Percentiles rank a stretch among this genome's conserved stretches.
phyloP scores from a whole-genome alignment of 768 basidiomycete species.

The Auricularia auricula-judae region DNA sequence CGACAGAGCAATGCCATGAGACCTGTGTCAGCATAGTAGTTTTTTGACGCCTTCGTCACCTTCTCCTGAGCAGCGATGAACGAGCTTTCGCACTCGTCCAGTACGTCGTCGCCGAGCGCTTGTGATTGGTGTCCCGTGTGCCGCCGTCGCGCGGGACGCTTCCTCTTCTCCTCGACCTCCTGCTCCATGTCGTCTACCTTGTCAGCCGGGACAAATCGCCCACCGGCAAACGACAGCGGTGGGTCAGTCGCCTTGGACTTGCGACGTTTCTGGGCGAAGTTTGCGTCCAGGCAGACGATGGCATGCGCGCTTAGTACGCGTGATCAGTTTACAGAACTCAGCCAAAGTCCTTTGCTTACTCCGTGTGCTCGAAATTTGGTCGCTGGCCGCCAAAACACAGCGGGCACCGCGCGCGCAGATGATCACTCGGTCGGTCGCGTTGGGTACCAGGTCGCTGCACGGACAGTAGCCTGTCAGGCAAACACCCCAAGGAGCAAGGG shows the following conservation, averaged over 20 bases:
- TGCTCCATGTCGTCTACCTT: not conserved
- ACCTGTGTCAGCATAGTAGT: conserved; percentile 12
- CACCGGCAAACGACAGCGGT: not conserved
- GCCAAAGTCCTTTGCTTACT: not conserved
- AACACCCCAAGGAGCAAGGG: no score
- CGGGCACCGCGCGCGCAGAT: not conserved
- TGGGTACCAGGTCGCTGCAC: not conserved
- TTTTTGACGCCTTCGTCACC: conserved; percentile 1
- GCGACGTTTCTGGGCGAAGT: conserved; percentile 1
- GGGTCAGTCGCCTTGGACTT: not conserved
- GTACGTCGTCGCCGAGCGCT: not conserved
- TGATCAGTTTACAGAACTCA: not conserved
- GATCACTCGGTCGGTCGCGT: not conserved
- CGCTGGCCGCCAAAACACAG: conserved; percentile 1
- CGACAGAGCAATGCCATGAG: conserved; percentile 11
- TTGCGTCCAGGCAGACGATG: conserved; percentile 3
- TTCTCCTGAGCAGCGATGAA: conserved; percentile 7
- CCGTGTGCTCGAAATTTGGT: not conserved
- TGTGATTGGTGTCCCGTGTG: not conserved
- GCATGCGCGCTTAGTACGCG: not conserved
- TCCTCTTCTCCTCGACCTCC: not conserved
- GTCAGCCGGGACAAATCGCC: not conserved
- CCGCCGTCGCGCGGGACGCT: not conserved
- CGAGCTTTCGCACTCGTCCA: conserved; percentile 4
- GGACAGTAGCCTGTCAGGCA: not conserved